Percentiles rank a stretch among this genome's conserved stretches.
These are phyloP conservation scores for Metschnikowia gruessii DNA, from an alignment of 805 yeast genomes.

Conservation along the genomic window DNA sequence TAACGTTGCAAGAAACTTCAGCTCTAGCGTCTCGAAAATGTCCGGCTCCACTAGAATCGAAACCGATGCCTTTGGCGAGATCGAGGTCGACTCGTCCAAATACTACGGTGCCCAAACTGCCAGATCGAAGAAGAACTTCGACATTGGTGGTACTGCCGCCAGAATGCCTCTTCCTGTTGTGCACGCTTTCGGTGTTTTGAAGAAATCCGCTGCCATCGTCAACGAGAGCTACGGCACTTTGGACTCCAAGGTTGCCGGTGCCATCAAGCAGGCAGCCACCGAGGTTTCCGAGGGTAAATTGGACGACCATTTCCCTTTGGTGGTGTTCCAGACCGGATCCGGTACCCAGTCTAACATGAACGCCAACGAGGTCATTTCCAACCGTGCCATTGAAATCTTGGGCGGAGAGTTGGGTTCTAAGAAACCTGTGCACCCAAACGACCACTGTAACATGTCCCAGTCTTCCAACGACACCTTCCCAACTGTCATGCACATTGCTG, in stretches of 20 bases:
- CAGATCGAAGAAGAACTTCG: conserved; percentile 89
- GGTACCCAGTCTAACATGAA: conserved; percentile 99
- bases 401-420: conserved; percentile 94
- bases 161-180: conserved; percentile 89
- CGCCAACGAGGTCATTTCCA: conserved; percentile 97
- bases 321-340: conserved; percentile 98
- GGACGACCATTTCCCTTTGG: conserved; percentile 93
- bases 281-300: conserved; percentile 93
- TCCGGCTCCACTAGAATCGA: conserved; percentile 59
- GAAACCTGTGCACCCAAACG: conserved; percentile 95
- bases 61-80: conserved; percentile 95
- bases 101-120: conserved; percentile 99
- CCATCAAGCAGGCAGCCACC: conserved; percentile 91
- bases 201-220: conserved; percentile 92
- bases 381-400: conserved; percentile 93
- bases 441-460: conserved; percentile 97
- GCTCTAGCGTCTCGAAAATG: conserved; percentile 26
- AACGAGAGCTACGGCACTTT: conserved; percentile 75
- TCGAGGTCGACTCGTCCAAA: conserved; percentile 79
- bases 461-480: conserved; percentile 99
- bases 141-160: conserved; percentile 91
- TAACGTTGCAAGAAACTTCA: conserved; percentile 25
- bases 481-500: conserved; percentile 99
- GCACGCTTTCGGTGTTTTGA: conserved; percentile 87
- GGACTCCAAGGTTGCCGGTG: conserved; percentile 78